Conservation (phyloP, 2,329 filamentous ascomycete genomes). For the Colletotrichum cereale region DNA sequence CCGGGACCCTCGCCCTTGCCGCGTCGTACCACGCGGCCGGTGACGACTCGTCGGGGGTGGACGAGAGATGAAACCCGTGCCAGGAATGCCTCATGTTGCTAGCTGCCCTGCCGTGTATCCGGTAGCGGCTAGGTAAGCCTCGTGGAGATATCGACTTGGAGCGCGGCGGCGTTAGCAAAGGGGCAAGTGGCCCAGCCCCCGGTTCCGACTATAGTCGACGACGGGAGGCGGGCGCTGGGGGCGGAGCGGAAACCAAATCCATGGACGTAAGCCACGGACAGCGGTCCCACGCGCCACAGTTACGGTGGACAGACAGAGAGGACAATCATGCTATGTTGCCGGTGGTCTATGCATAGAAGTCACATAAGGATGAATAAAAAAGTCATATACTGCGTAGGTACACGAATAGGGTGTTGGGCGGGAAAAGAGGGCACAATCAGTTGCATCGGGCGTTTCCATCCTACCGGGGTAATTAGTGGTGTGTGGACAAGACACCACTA, state of each 20-base stretch:
- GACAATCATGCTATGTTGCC: conserved; percentile 1
- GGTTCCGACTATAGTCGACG: not conserved
- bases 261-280: conserved; percentile 4
- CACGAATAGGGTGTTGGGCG: not conserved
- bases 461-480: too few species aligned
- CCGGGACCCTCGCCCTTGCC: not conserved
- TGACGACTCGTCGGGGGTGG: conserved; percentile 23
- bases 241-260: conserved; percentile 32
- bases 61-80: conserved; percentile 27
- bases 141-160: not conserved
- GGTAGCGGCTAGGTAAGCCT: conserved; percentile 11
- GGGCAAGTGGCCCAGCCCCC: not conserved
- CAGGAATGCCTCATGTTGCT: conserved; percentile 17
- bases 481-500: not conserved
- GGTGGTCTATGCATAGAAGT: conserved; percentile 5
- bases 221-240: conserved; percentile 12
- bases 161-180: not conserved
- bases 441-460: conserved; percentile 9
- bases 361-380: conserved; percentile 1
- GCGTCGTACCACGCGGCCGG: conserved; percentile 19
- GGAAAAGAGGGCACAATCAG: not conserved
- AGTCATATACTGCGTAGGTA: too few species aligned
- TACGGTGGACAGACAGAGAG: conserved; percentile 6
- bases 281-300: conserved; percentile 11
- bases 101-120: conserved; percentile 25